Conservation (phyloP, 164 flowering plant genomes). For the Hamamelis virginiana region DNA sequence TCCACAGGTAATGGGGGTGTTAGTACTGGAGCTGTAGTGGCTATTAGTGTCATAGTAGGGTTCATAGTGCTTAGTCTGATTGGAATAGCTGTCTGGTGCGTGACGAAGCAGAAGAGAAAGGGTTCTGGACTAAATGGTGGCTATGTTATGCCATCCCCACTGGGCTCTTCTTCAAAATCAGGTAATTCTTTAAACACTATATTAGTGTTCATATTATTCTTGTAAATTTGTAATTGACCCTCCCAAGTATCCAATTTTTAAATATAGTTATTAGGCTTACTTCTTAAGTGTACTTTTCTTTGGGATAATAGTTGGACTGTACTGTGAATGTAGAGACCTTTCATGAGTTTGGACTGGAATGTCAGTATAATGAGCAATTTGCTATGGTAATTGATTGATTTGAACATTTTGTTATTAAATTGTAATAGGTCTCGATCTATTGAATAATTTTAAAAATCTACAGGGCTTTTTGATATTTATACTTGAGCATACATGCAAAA, state of each 20-base stretch:
- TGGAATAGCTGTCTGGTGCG: slow-evolving; percentile 35
- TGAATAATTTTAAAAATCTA: background rate
- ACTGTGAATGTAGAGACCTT: no score
- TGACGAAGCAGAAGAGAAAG: slow-evolving; percentile 47
- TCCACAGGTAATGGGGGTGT: slow-evolving; percentile 31
- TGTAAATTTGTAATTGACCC: no score
- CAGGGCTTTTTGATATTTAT: background rate
- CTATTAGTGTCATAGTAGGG: slow-evolving; percentile 32
- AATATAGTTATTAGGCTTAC: no score
- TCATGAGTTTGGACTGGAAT: no score
- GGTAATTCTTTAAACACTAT: slow-evolving; percentile 35
- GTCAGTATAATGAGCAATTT: background rate
- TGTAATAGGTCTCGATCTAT: background rate
- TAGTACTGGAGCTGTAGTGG: slow-evolving; percentile 30
- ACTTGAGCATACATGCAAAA: background rate
- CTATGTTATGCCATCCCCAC: slow-evolving; percentile 49
- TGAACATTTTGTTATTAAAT: background rate
- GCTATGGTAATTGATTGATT: background rate
- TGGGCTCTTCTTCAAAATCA: slow-evolving; percentile 47
- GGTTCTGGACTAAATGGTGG: slow-evolving; percentile 37
- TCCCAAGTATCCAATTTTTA: no score
- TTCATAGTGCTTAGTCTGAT: slow-evolving; percentile 42
- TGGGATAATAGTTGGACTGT: no score
- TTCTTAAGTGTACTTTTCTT: no score
- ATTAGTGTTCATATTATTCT: background rate